phyloP scores from a whole-genome alignment of 345 rosid species.

The Raphanus raphanistrum region DNA sequence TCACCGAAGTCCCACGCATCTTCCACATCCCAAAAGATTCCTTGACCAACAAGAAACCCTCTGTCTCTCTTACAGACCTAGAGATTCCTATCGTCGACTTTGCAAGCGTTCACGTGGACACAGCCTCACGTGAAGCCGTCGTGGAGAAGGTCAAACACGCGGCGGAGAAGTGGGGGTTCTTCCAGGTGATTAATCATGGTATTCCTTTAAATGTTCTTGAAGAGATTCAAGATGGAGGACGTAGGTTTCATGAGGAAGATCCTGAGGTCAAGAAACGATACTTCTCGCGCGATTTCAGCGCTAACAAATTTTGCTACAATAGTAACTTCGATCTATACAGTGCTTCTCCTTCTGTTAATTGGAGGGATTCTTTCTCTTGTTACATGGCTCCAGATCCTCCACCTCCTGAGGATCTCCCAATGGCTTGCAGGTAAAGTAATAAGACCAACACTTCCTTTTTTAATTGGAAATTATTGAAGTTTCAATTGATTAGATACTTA shows the following conservation, averaged over 20 bases:
- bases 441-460: not conserved
- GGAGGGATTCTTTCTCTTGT: conserved; percentile 56
- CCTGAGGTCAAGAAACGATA: conserved; percentile 30
- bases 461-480: not conserved
- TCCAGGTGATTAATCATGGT: conserved; percentile 55
- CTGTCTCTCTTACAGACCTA: not conserved
- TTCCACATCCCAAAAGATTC: not conserved
- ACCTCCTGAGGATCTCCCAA: conserved; percentile 46
- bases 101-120: conserved; percentile 25
- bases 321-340: conserved; percentile 47
- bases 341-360: conserved; percentile 35
- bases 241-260: conserved; percentile 35
- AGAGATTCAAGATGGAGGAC: conserved; percentile 27
- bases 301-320: conserved; percentile 30
- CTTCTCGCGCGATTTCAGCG: conserved; percentile 17
- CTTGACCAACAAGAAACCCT: not conserved
- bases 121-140: conserved; percentile 6
- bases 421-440: conserved; percentile 44
- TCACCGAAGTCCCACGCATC: not conserved
- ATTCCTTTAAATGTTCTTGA: conserved; percentile 35
- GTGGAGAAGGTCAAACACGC: conserved; percentile 38
- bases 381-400: conserved; percentile 47
- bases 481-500: not conserved
- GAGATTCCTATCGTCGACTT: conserved; percentile 43
- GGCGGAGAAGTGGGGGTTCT: conserved; percentile 40